Evolutionary conservation across 768 basidiomycete genomes (phyloP), one percentile per base, ranked within the genome.

Genomic region (Mycena metata): DNA sequence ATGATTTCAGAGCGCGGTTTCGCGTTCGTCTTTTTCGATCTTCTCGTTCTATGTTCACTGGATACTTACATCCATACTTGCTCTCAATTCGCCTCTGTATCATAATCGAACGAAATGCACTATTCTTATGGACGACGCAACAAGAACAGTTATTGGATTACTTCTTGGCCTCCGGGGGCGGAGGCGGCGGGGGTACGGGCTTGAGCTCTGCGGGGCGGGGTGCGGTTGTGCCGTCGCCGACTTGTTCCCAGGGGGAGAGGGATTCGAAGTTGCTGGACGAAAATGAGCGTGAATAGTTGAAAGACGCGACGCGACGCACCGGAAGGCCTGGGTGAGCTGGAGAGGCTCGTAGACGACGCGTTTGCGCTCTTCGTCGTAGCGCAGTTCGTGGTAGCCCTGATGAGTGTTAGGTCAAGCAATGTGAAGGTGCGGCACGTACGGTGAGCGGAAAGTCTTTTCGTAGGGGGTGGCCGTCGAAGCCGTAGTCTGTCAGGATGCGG

Each of bases 361-460:
- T 82, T 98, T 98, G 75, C 92, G 89, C 82, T 97, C 96, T 82
- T 99, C 98, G 74, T 98, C 96, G 76, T 99, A 99, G 46, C 98
- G 93, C 45, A 99, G 88, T 80, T 99, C 98, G 11, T 95, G 96
- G 80, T 99, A 99, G n/a, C 98, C 98, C 96, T 98, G 74, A 15
- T 11, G 41, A 70, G 36, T 26, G 10, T 7, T 23, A 45, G 1
- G 21, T 71, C 52, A 35, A n/a, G 67, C 16, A 60, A 64, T 50
- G 67, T 39, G 23, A 9, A 45, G 15, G 52, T 30, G 45, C 30
- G 43, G 17, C 11, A 16, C 90, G 73, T 77, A 96, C 96, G 11
- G 96, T 98, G 73, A 99, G 81, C 36, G 98, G 98, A 88, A 99
- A 99, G 78, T 99, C 98, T 79, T 99, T 99, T 70, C 98, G 90